Evolutionary conservation across 2,329 filamentous ascomycete genomes (phyloP), one percentile per base, ranked within the genome.

Genomic region (Ascochyta lentis): DNA sequence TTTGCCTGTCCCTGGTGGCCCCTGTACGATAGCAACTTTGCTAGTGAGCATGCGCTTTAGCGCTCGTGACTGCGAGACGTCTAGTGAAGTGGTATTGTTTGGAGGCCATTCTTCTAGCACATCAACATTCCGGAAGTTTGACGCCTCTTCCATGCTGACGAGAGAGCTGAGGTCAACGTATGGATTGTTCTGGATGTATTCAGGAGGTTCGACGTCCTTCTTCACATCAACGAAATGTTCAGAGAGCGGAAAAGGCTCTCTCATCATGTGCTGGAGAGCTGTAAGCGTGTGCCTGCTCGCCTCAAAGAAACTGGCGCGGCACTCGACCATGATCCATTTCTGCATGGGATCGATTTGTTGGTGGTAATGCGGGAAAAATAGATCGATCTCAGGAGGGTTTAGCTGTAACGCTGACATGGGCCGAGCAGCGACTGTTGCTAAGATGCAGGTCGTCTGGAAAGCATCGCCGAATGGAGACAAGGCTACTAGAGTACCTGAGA

Each of bases 1-100:
- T 70, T 97, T 97, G 4, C 87, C 87, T 1, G 87, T 89, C 5
- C 87, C 87, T 0, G 92, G 92, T 9, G 92, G 92, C 0, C 93
- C 93, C 77, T 96, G 93, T 0, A 96, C 76, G 29, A 96, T 86
- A 0, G 91, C 86, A 1, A 96, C 68, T 42, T 85, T 84, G 53
- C 86, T 89, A 0, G 87, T 89, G 1, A 95, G 75, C 58, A 96
- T 92, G 1, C 85, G 80, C 15, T 83, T 77, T 0, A 95, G 80
- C 0, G 91, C 92, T 3, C 77, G 72, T 37, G 86, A 81, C 69
- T 97, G 93, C 0, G 90, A 92, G 0, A 75, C 67, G 64, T 96
- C 92, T 8, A 96, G 81, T 2, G 72, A 74, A 27, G 77, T 79
- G 1, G 63, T 62, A 12, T 59, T 79, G 61, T 77, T 73, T 15